Evolutionary conservation across 2,329 filamentous ascomycete genomes (phyloP).

Genomic region (Paecilomyces sp.): DNA sequence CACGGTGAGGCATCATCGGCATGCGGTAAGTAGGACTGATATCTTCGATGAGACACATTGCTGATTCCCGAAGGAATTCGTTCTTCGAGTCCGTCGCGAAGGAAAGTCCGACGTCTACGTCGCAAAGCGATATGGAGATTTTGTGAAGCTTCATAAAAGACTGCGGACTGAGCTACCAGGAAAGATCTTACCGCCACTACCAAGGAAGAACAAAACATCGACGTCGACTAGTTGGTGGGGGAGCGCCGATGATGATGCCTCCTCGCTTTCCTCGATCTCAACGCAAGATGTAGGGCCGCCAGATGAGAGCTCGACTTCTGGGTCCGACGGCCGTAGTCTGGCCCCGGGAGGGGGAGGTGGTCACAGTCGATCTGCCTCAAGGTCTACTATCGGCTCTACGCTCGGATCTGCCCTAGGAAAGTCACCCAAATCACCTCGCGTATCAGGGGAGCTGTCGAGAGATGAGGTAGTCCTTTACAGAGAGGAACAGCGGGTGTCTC

Average conservation of each 20-base stretch:
- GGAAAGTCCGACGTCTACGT: conserved; percentile 71
- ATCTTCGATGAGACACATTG: background rate
- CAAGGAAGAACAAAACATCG: conserved; percentile 84
- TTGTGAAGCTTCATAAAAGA: conserved; percentile 68
- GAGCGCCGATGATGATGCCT: conserved; percentile 64
- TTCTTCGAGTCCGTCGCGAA: conserved; percentile 75
- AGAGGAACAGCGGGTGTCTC: conserved; percentile 83
- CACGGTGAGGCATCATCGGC: conserved; percentile 82
- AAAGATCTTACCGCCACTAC: conserved; percentile 77
- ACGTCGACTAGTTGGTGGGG: conserved; percentile 55
- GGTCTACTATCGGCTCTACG: conserved; percentile 16
- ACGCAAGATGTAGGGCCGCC: conserved; percentile 51
- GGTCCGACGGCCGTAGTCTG: conserved; percentile 21
- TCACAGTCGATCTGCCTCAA: conserved; percentile 19
- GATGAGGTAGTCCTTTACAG: conserved; percentile 63
- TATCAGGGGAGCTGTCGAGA: conserved; percentile 35
- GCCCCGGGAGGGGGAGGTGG: conserved; percentile 11
- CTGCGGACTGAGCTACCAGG: conserved; percentile 82
- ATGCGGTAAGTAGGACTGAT: conserved; percentile 58
- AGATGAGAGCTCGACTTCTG: conserved; percentile 23
- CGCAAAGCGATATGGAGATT: conserved; percentile 82
- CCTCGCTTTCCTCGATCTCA: conserved; percentile 73
- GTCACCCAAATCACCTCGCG: conserved; percentile 22
- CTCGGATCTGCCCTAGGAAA: background rate
- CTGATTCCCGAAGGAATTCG: conserved; percentile 60